These are phyloP conservation scores for Lotus japonicus DNA, from an alignment of 306 rosid species.

Conservation along the genomic window DNA sequence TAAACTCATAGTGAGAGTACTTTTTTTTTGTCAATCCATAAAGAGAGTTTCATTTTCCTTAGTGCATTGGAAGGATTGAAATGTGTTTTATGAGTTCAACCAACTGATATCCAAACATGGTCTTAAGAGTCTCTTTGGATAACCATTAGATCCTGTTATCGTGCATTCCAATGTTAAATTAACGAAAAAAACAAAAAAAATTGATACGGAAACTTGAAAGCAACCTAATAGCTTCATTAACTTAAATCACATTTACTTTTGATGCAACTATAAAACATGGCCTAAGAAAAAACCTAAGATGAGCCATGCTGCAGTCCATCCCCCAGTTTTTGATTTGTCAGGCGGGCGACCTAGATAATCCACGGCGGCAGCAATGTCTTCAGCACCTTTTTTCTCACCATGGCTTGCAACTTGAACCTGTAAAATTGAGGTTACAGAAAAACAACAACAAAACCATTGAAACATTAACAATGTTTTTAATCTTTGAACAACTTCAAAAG, in stretches of 20 bases:
- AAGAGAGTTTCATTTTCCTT: neutral
- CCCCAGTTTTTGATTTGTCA: slow-evolving; percentile 65
- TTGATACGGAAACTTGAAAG: too few species aligned
- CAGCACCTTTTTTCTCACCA: slow-evolving; percentile 33
- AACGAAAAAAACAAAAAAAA: too few species aligned
- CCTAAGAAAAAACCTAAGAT: slow-evolving; percentile 49
- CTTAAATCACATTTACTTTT: too few species aligned
- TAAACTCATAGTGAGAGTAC: too few species aligned
- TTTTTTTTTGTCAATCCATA: too few species aligned
- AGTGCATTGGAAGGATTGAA: too few species aligned
- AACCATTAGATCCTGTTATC: too few species aligned
- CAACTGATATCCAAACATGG: too few species aligned
- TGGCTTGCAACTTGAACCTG: slow-evolving; percentile 48
- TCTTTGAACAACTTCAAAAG: neutral
- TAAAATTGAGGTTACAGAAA: neutral
- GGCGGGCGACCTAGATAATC: slow-evolving; percentile 58
- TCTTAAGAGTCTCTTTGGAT: too few species aligned
- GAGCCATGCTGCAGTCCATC: slow-evolving; percentile 83
- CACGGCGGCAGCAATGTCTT: slow-evolving; percentile 32
- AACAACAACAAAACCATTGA: neutral
- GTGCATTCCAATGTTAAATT: too few species aligned
- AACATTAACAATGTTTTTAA: neutral
- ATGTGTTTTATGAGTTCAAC: too few species aligned
- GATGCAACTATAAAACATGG: neutral
- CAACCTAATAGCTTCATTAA: too few species aligned